These are phyloP conservation scores for Zychaea mexicana DNA, from an alignment of 371 early-diverging fungal species.

Conservation along the genomic window DNA sequence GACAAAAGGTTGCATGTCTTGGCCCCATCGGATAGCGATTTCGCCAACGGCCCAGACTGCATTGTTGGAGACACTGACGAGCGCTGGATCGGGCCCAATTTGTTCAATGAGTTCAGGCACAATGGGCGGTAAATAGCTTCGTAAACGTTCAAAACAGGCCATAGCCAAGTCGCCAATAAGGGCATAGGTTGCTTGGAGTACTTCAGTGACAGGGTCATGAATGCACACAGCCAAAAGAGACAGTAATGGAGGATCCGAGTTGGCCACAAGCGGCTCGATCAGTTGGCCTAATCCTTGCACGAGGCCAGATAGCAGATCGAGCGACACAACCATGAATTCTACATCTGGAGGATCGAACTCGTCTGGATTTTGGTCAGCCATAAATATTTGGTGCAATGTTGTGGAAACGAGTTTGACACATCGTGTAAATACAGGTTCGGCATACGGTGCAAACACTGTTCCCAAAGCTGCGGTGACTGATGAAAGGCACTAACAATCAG, in stretches of 20 bases:
- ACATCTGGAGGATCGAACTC: constrained; percentile 65
- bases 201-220: constrained; percentile 77
- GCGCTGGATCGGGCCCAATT: constrained; percentile 61
- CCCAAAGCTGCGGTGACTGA: constrained; percentile 89
- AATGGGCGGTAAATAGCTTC: constrained; percentile 69
- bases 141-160: constrained; percentile 73
- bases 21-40: constrained; percentile 77
- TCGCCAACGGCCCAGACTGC: constrained; percentile 96
- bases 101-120: constrained; percentile 80
- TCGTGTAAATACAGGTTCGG: constrained; percentile 82
- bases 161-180: constrained; percentile 94
- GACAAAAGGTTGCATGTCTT: constrained; percentile 66
- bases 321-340: constrained; percentile 89
- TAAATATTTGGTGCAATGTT: constrained; percentile 50
- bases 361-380: constrained; percentile 47
- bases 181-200: constrained; percentile 92
- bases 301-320: constrained; percentile 90
- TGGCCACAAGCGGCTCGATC: constrained; percentile 71
- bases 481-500: constrained; percentile 69
- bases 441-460: constrained; percentile 76
- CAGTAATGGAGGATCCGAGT: constrained; percentile 67
- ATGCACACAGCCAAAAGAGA: constrained; percentile 77
- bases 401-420: constrained; percentile 78
- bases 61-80: constrained; percentile 85
- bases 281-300: constrained; percentile 83